Base-by-base conservation (phyloP, 2,329 filamentous ascomycete species). In the Aspergillus texensis region DNA sequence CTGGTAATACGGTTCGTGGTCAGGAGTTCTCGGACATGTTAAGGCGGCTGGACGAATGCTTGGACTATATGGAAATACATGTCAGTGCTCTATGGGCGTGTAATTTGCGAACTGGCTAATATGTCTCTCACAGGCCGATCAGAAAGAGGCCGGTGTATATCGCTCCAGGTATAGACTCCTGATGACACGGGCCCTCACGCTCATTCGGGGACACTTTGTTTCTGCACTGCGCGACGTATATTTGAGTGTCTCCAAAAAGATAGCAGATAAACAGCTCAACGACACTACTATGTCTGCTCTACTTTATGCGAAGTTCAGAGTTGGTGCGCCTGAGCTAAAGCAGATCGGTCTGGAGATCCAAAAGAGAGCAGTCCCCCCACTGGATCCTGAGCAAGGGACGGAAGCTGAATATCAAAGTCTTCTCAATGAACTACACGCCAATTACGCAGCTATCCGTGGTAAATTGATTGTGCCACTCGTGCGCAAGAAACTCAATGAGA, bases 51-150 rank as follows among this genome's bases (percentile, higher is more conserved):
- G 94, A 98, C 78, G 88, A 92, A 59, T 99, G 94, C 75, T 88
- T 99, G 69, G 90, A 89, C 34, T 98, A 98, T 74, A 97, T 98
- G 93, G 87, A 91, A 65, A 84, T 87, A 58, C 92, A 97, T 81
- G 91, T 93, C 79, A 76, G 89, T 64, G 41, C 16, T 34, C 21
- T 19, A 16, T 28, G 21, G 12, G 26, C 26, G 12, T 46, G 3
- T 6, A 16, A 4, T 14, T 48, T 53, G 24, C 10, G 5, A 34
- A 28, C 45, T 48, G 11, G 64, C 60, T 66, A 59, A 68, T 58
- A 64, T 72, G 66, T 64, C 58, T 26, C 56, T 61, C 54, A 21
- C 70, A 93, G 90, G 86, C 91, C 10, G 88, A 88, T 9, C 96
- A 97, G 75, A 91, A 92, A 66, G 94, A 98, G 77, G 90, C 94